A percentile compares a stretch with the other conserved stretches of the same genome.
Evolutionary conservation across 2,329 filamentous ascomycete genomes (phyloP).

Genomic region (Trichocomaceae sp.): DNA sequence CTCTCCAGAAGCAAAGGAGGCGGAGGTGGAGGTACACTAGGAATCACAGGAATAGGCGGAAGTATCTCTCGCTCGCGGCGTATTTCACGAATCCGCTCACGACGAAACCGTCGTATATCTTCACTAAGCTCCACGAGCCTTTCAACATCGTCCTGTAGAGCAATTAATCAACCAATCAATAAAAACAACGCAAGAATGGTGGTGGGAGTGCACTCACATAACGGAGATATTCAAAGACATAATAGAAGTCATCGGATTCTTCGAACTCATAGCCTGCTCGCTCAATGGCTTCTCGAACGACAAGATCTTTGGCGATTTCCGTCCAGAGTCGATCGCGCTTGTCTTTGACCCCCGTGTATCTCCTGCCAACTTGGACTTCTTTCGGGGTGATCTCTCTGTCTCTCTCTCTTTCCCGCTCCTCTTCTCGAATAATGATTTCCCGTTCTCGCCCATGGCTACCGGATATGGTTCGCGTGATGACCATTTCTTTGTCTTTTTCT

Average conservation of each 20-base stretch:
- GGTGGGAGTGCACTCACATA: constrained; percentile 58
- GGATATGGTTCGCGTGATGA: constrained; percentile 24
- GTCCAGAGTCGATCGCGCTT: constrained; percentile 72
- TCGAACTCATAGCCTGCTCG: constrained; percentile 79
- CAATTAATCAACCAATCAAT: constrained; percentile 26
- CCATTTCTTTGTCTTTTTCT: constrained; percentile 17
- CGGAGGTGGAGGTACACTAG: constrained; percentile 8
- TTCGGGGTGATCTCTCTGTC: constrained; percentile 31
- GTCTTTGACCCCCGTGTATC: constrained; percentile 34
- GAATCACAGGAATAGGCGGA: constrained; percentile 14
- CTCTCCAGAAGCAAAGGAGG: constrained; percentile 16
- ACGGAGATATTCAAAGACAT: constrained; percentile 82
- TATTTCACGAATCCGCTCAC: constrained; percentile 54
- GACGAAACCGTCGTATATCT: constrained; percentile 64
- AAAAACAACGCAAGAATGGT: neutral
- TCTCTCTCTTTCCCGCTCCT: constrained; percentile 15
- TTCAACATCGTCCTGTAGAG: constrained; percentile 70
- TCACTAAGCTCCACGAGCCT: constrained; percentile 77
- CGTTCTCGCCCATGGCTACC: constrained; percentile 16
- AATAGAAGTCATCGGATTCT: constrained; percentile 83
- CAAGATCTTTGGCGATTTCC: constrained; percentile 89
- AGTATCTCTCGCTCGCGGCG: constrained; percentile 39
- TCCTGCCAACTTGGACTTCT: constrained; percentile 39
- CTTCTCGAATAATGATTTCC: constrained; percentile 5
- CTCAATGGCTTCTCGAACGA: constrained; percentile 79